These are phyloP conservation scores for Tetracladium maxilliforme DNA, from an alignment of 2,329 filamentous ascomycete species.

Conservation along the genomic window DNA sequence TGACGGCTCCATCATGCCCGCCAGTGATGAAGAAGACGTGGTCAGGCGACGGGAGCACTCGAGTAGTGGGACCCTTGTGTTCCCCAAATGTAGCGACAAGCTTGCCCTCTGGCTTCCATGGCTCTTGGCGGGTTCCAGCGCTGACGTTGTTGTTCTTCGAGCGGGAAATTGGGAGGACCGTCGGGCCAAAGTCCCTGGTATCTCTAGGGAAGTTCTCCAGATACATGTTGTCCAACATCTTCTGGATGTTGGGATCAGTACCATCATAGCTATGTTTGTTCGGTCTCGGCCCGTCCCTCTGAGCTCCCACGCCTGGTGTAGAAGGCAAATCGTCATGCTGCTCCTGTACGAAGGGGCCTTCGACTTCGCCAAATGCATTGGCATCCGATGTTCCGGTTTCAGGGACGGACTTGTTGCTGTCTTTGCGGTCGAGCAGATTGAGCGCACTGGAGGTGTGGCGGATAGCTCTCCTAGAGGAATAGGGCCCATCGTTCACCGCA, in stretches of 20 bases:
- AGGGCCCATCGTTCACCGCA: no score
- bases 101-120: slow-evolving; percentile 74
- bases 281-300: slow-evolving; percentile 16
- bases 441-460: slow-evolving; percentile 46
- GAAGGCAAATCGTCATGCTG: slow-evolving; percentile 3
- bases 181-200: slow-evolving; percentile 60
- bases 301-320: slow-evolving; percentile 10
- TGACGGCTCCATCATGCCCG: slow-evolving; percentile 80
- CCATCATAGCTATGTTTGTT: slow-evolving; percentile 72
- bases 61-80: slow-evolving; percentile 69
- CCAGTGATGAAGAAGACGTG: slow-evolving; percentile 91
- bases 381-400: slow-evolving; percentile 44
- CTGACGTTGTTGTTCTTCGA: slow-evolving; percentile 27
- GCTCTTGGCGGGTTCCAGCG: slow-evolving; percentile 25
- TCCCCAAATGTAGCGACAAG: slow-evolving; percentile 83
- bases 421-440: slow-evolving; percentile 40
- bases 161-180: slow-evolving; percentile 54
- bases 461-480: no score
- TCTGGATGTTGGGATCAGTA: slow-evolving; percentile 53
- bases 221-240: slow-evolving; percentile 75
- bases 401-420: slow-evolving; percentile 43
- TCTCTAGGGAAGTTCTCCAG: slow-evolving; percentile 54
- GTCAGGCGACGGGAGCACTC: slow-evolving; percentile 72
- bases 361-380: slow-evolving; percentile 50
- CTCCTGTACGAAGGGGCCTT: slow-evolving; percentile 27